Evolutionary conservation across 2,329 filamentous ascomycete genomes (phyloP).

Genomic region (Aspergillus puulaauensis): DNA sequence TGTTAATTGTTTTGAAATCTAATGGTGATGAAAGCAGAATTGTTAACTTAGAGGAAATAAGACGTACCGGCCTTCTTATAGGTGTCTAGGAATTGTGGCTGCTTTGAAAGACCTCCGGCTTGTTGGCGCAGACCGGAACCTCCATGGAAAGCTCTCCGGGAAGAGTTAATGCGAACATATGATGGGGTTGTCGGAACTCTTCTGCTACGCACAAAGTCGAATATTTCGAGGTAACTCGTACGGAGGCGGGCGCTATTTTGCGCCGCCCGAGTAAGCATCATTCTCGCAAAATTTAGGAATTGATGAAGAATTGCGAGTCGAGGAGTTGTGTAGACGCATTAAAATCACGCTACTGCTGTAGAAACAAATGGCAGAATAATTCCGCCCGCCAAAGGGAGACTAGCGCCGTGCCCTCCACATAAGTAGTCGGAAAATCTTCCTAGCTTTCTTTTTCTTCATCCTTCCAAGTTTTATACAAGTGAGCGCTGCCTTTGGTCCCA

Average conservation of each 20-base stretch:
- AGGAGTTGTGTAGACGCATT: not conserved
- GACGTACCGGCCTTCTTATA: slow-evolving; percentile 49
- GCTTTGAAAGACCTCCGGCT: slow-evolving; percentile 7
- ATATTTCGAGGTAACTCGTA: slow-evolving; percentile 40
- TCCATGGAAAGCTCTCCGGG: slow-evolving; percentile 23
- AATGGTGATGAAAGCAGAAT: not conserved
- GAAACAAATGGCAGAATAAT: slow-evolving; percentile 14
- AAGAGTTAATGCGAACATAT: slow-evolving; percentile 3
- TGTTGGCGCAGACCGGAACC: slow-evolving; percentile 23
- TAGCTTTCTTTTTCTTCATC: slow-evolving; percentile 66
- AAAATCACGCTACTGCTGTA: not conserved
- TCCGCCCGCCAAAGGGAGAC: slow-evolving; percentile 21
- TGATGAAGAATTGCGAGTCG: not conserved
- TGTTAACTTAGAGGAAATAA: not conserved
- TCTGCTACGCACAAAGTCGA: slow-evolving; percentile 33
- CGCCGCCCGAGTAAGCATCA: slow-evolving; percentile 25
- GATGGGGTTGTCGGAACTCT: slow-evolving; percentile 9
- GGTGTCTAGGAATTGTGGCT: slow-evolving; percentile 35
- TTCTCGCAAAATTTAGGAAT: slow-evolving; percentile 5
- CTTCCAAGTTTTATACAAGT: slow-evolving; percentile 99
- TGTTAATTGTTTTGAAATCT: slow-evolving; percentile 1
- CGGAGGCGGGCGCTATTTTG: slow-evolving; percentile 28
- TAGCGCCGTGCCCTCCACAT: slow-evolving; percentile 19
- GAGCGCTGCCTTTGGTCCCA: slow-evolving; percentile 49
- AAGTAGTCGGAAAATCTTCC: slow-evolving; percentile 17